Conservation (phyloP, 495 filamentous ascomycete genomes). For the Hypoxylon fragiforme region DNA sequence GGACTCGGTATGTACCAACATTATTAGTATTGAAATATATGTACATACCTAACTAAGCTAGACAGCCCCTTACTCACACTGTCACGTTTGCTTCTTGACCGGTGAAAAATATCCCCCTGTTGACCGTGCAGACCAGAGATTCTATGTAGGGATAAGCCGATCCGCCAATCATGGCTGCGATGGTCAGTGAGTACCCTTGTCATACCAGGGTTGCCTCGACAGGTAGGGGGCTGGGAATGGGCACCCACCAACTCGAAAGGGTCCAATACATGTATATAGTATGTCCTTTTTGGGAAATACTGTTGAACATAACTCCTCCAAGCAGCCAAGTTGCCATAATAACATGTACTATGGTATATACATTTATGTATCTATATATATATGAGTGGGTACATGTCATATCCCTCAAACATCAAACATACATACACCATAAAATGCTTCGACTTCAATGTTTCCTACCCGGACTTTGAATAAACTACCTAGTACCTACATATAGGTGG, state of each 20-base stretch:
- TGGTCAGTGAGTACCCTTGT: conserved; percentile 21
- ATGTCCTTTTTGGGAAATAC: conserved; percentile 18
- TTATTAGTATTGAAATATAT: no score
- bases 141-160: conserved; percentile 24
- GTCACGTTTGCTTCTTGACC: conserved; percentile 29
- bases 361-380: no score
- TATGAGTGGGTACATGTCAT: no score
- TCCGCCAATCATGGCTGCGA: conserved; percentile 22
- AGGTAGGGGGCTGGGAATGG: conserved; percentile 15
- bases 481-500: conserved; percentile 3
- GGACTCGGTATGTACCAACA: no score
- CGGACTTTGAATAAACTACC: no score
- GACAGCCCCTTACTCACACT: conserved; percentile 27
- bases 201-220: conserved; percentile 21
- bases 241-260: conserved; percentile 22
- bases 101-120: conserved; percentile 18
- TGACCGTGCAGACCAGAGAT: conserved; percentile 12
- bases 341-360: no score
- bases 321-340: no score
- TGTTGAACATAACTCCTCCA: no score
- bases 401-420: no score
- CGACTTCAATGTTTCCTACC: no score
- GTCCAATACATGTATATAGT: conserved; percentile 27
- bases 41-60: no score
- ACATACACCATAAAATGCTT: no score